Percentiles rank a stretch among this genome's conserved stretches.
phyloP scores from a whole-genome alignment of 2,329 filamentous ascomycete species.

The Cladobotryum protrusum region DNA sequence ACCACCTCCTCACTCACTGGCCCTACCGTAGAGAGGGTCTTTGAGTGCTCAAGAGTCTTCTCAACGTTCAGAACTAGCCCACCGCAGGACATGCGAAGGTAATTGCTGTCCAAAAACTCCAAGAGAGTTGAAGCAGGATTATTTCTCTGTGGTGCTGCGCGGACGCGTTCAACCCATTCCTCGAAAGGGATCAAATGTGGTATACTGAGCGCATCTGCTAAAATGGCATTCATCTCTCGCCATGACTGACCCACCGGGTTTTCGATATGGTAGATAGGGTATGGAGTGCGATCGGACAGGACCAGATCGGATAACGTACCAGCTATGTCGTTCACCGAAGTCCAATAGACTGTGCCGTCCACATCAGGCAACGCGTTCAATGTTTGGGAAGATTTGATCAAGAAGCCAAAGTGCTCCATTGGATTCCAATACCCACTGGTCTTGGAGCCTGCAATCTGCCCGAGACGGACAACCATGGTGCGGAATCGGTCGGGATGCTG shows the following conservation, averaged over 20 bases:
- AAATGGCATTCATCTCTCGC: conserved; percentile 12
- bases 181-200: conserved; percentile 9
- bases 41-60: conserved; percentile 12
- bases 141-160: background rate
- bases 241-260: conserved; percentile 17
- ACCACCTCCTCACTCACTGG: background rate
- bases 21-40: conserved; percentile 4
- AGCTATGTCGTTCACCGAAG: conserved; percentile 33
- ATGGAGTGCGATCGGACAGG: background rate
- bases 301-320: conserved; percentile 13
- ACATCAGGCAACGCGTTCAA: conserved; percentile 36
- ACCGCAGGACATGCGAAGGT: conserved; percentile 13
- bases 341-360: conserved; percentile 37
- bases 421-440: conserved; percentile 49
- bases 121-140: conserved; percentile 10
- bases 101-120: conserved; percentile 13
- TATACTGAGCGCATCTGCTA: conserved; percentile 9
- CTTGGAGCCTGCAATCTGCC: conserved; percentile 47
- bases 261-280: conserved; percentile 19
- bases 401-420: conserved; percentile 42
- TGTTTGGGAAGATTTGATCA: conserved; percentile 45
- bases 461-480: conserved; percentile 38
- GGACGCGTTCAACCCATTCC: conserved; percentile 10
- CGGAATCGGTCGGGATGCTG: conserved; percentile 36
- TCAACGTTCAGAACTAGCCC: conserved; percentile 9